Percentiles rank a stretch among this genome's conserved stretches.
These are phyloP conservation scores for Colletotrichum incanum DNA, from an alignment of 2,329 filamentous ascomycete species.

Conservation along the genomic window DNA sequence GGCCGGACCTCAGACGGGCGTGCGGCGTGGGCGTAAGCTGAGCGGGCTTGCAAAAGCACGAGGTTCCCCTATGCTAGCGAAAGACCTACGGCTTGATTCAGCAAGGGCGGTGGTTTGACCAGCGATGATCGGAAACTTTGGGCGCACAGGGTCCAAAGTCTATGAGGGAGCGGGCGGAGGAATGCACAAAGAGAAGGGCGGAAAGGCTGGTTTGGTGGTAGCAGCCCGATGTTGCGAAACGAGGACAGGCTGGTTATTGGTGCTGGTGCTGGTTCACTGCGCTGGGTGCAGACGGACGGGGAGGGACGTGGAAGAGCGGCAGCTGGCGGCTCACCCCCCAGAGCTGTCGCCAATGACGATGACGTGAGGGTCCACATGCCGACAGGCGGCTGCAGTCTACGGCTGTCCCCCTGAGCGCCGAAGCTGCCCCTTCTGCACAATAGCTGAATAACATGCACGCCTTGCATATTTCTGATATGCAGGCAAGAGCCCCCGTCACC, in stretches of 20 bases:
- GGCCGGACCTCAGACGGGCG: slow-evolving; percentile 37
- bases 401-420: slow-evolving; percentile 10
- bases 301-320: slow-evolving; percentile 14
- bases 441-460: background rate
- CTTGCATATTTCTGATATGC: background rate
- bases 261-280: slow-evolving; percentile 16
- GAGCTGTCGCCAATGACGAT: slow-evolving; percentile 40
- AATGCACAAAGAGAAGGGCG: slow-evolving; percentile 31
- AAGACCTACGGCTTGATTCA: slow-evolving; percentile 30
- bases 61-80: slow-evolving; percentile 20
- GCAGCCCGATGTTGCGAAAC: slow-evolving; percentile 35
- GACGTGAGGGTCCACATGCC: slow-evolving; percentile 40
- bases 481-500: background rate
- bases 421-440: slow-evolving; percentile 19
- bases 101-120: slow-evolving; percentile 35
- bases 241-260: slow-evolving; percentile 21
- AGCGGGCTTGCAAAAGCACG: slow-evolving; percentile 11
- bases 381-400: slow-evolving; percentile 30
- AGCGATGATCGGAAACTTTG: slow-evolving; percentile 34
- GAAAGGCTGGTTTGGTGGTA: slow-evolving; percentile 26
- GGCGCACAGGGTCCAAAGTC: slow-evolving; percentile 38
- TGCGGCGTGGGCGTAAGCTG: slow-evolving; percentile 34
- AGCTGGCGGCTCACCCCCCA: slow-evolving; percentile 26
- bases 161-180: slow-evolving; percentile 28
- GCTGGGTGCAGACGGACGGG: slow-evolving; percentile 7